Percentiles rank a stretch among this genome's conserved stretches.
These are phyloP conservation scores for Abrus precatorius DNA, from an alignment of 306 rosid species.

Conservation along the genomic window DNA sequence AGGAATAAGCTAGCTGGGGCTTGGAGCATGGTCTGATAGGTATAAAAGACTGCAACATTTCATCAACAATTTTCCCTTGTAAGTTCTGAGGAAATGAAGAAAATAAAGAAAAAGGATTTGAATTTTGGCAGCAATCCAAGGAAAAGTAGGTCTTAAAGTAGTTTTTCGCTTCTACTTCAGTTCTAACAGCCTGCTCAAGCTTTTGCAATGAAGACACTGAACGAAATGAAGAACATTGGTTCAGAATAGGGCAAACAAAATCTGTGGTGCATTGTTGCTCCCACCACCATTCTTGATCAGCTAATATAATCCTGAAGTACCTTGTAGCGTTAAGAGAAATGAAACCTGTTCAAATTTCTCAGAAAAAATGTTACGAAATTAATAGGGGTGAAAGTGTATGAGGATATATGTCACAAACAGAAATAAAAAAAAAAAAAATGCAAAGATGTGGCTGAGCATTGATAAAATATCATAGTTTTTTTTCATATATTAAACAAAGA, in stretches of 20 bases:
- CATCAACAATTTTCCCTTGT: constrained; percentile 72
- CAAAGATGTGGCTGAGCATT: constrained; percentile 6
- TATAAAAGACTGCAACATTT: constrained; percentile 77
- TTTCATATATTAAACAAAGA: background rate
- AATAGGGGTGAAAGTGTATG: background rate
- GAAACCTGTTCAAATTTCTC: constrained; percentile 39
- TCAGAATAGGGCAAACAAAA: too few relatives aligned
- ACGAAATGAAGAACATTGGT: too few relatives aligned
- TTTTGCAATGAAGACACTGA: too few relatives aligned
- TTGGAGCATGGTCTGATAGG: constrained; percentile 69
- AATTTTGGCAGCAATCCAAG: too few relatives aligned
- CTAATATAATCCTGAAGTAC: too few relatives aligned
- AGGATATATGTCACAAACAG: constrained; percentile 24
- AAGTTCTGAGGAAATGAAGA: constrained; percentile 59
- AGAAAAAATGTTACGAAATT: background rate
- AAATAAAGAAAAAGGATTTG: background rate
- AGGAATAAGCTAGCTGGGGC: constrained; percentile 49
- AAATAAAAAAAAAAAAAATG: background rate
- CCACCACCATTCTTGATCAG: too few relatives aligned
- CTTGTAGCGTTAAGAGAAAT: too few relatives aligned
- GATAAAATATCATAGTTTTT: background rate
- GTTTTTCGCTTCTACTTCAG: too few relatives aligned
- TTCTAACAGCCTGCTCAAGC: too few relatives aligned
- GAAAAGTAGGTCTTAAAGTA: too few relatives aligned
- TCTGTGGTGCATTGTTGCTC: too few relatives aligned